Conservation (phyloP, 1,139 yeast species). For the Debaryomycetaceae sp. region DNA sequence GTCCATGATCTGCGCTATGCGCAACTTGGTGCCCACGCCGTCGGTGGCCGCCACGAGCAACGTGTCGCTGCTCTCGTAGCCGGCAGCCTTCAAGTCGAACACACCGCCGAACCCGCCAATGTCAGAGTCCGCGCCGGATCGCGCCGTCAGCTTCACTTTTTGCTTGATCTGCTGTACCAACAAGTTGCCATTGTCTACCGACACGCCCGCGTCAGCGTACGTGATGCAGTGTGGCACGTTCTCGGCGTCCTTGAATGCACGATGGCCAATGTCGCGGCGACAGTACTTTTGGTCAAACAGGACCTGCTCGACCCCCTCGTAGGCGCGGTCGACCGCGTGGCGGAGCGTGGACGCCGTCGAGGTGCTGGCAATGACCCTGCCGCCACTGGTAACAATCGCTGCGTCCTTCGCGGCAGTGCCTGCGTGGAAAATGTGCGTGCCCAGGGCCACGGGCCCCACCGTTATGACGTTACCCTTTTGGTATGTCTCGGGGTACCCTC, state of each 20-base stretch:
- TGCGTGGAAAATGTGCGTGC: slow-evolving; percentile 83
- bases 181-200: slow-evolving; percentile 88
- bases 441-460: slow-evolving; percentile 37
- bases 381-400: slow-evolving; percentile 76
- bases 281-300: slow-evolving; percentile 65
- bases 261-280: slow-evolving; percentile 91
- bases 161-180: slow-evolving; percentile 86
- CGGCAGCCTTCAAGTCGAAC: slow-evolving; percentile 83
- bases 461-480: slow-evolving; percentile 79
- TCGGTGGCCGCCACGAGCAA: slow-evolving; percentile 95
- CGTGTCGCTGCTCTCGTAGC: slow-evolving; percentile 66
- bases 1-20: slow-evolving; percentile 83
- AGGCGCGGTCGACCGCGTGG: slow-evolving; percentile 79
- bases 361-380: slow-evolving; percentile 93
- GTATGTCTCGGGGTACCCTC: slow-evolving; percentile 90
- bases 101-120: slow-evolving; percentile 99
- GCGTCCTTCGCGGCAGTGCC: slow-evolving; percentile 54
- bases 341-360: slow-evolving; percentile 69
- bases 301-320: slow-evolving; percentile 71
- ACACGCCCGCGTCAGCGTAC: slow-evolving; percentile 91
- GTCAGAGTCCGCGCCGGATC: slow-evolving; percentile 95
- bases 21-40: slow-evolving; percentile 96
- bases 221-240: slow-evolving; percentile 40
- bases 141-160: slow-evolving; percentile 85
- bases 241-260: slow-evolving; percentile 47